A percentile compares a stretch with the other conserved stretches of the same genome.
Evolutionary conservation across 2,329 filamentous ascomycete genomes (phyloP).

Genomic region (Immersiporthe knoxdaviesiana): DNA sequence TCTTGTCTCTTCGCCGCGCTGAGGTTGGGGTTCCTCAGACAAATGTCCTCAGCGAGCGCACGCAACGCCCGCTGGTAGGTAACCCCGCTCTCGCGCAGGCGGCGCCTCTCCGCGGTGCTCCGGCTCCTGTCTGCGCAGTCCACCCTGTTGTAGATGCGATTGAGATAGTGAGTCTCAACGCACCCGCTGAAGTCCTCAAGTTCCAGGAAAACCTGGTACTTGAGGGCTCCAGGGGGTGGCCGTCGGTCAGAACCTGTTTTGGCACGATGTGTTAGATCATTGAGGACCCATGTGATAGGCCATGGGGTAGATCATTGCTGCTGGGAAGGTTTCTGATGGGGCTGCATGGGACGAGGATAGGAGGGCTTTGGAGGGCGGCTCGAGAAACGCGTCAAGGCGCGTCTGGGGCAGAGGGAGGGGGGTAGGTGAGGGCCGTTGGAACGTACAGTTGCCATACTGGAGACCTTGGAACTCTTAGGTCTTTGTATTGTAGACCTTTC

Average conservation of each 20-base stretch:
- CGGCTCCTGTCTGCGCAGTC: not conserved
- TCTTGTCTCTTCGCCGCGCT: not conserved
- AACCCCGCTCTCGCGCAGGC: not conserved
- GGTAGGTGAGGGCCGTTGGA: too few relatives aligned
- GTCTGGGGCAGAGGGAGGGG: too few relatives aligned
- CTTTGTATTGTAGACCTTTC: too few relatives aligned
- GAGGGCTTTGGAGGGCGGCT: too few relatives aligned
- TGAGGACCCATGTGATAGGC: not conserved
- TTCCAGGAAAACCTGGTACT: not conserved
- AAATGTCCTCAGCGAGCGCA: not conserved
- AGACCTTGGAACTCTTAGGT: too few relatives aligned
- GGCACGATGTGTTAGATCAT: not conserved
- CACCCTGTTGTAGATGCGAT: conserved; percentile 2
- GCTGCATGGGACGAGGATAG: too few relatives aligned
- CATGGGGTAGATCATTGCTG: too few relatives aligned
- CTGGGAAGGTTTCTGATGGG: too few relatives aligned
- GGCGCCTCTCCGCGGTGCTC: not conserved
- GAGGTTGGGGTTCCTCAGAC: not conserved
- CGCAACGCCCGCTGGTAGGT: not conserved
- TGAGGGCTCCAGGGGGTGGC: not conserved
- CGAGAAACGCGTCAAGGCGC: too few relatives aligned
- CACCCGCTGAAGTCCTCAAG: not conserved
- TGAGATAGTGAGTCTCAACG: not conserved
- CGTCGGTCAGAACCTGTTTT: not conserved
- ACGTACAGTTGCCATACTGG: too few relatives aligned